These are phyloP conservation scores for Malassezia dermatis DNA, from an alignment of 1,284 basidiomycete species.

Conservation along the genomic window DNA sequence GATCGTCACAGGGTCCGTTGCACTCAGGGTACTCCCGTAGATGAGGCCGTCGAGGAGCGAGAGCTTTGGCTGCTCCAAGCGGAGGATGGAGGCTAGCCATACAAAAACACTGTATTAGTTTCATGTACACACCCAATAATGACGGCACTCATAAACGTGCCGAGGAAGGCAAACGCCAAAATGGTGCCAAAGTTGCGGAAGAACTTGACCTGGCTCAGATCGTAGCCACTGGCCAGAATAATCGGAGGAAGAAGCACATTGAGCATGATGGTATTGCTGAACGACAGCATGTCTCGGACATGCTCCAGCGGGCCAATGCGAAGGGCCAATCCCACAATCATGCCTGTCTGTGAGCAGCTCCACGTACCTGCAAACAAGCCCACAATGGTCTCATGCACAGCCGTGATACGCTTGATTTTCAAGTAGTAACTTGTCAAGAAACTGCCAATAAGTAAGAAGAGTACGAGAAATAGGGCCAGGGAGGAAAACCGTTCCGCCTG, in stretches of 20 bases:
- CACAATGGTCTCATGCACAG: constrained; percentile 91
- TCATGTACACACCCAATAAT: constrained; percentile 69
- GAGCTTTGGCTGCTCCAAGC: constrained; percentile 50
- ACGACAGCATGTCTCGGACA: constrained; percentile 93
- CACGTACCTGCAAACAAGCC: constrained; percentile 67
- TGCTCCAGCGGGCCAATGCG: constrained; percentile 80
- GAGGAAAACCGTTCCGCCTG: constrained; percentile 42
- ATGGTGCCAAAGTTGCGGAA: constrained; percentile 63
- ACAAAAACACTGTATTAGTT: constrained; percentile 65
- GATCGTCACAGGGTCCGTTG: constrained; percentile 96
- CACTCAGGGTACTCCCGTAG: constrained; percentile 90
- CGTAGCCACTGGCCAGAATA: constrained; percentile 94
- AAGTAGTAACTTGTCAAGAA: constrained; percentile 96
- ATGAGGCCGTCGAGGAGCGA: constrained; percentile 68
- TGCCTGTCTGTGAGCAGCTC: constrained; percentile 51
- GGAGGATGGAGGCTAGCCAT: constrained; percentile 85
- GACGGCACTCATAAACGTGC: constrained; percentile 91
- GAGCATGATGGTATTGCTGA: constrained; percentile 95
- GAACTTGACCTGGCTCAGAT: constrained; percentile 94
- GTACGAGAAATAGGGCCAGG: constrained; percentile 58
- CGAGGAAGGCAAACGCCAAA: constrained; percentile 86
- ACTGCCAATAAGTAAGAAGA: constrained; percentile 81
- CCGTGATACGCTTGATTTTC: constrained; percentile 87
- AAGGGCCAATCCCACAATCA: constrained; percentile 86
- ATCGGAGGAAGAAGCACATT: constrained; percentile 94